phyloP scores from a whole-genome alignment of 78 protist genomes.

The Isochrysis galbana region DNA sequence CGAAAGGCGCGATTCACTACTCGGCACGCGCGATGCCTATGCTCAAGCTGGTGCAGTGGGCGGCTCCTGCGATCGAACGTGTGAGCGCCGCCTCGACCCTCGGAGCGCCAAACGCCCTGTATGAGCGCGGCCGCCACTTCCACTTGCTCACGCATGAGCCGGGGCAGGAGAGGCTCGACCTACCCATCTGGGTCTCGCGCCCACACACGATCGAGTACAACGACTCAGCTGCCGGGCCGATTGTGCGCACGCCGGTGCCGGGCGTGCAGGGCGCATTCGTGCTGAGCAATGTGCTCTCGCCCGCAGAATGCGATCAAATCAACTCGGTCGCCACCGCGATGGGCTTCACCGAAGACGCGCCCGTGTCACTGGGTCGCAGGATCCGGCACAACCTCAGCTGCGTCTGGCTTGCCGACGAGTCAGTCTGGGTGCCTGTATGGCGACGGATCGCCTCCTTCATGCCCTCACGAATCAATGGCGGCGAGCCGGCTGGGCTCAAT shows the following conservation, averaged over 20 bases:
- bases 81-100: too few relatives aligned
- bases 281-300: neutral
- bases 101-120: too few relatives aligned
- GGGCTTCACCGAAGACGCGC: conserved; percentile 8
- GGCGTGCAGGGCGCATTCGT: neutral
- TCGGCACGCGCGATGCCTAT: too few relatives aligned
- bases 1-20: too few relatives aligned
- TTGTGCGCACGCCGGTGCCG: neutral
- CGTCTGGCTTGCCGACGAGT: conserved; percentile 6
- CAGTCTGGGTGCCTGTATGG: neutral
- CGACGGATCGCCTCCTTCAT: neutral
- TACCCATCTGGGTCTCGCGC: neutral
- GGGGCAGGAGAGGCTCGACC: neutral
- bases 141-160: neutral
- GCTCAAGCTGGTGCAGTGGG: too few relatives aligned
- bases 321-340: neutral
- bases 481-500: conserved; percentile 43
- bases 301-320: neutral
- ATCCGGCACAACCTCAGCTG: neutral
- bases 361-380: conserved; percentile 4
- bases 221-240: neutral
- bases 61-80: too few relatives aligned
- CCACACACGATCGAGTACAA: neutral
- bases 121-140: neutral
- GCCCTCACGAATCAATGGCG: neutral